Evolutionary conservation across 2,329 filamentous ascomycete species (phyloP).

Genomic region (Talaromyces sp.): DNA sequence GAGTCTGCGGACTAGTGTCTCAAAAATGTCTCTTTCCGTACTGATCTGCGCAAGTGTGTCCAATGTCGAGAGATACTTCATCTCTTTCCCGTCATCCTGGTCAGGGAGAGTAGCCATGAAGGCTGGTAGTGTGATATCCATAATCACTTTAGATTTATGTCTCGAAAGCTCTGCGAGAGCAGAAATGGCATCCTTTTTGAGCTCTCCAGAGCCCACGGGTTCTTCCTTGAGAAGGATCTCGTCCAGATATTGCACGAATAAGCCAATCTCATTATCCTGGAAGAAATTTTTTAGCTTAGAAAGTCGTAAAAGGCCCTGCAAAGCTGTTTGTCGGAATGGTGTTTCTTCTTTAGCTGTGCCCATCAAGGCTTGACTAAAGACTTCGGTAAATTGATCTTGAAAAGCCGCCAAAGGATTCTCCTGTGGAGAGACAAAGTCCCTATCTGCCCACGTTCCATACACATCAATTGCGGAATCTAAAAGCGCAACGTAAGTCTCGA

Average conservation of each 20-base stretch:
- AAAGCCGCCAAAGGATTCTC: constrained; percentile 45
- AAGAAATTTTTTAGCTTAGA: constrained; percentile 45
- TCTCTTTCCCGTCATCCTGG: constrained; percentile 41
- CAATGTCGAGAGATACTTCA: constrained; percentile 52
- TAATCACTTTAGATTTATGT: constrained; percentile 58
- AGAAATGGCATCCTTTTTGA: constrained; percentile 56
- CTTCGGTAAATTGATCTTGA: constrained; percentile 49
- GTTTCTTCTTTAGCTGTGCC: constrained; percentile 48
- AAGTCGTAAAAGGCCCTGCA: constrained; percentile 45
- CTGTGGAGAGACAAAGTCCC: constrained; percentile 29
- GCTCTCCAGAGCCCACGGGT: constrained; percentile 51
- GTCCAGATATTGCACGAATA: constrained; percentile 55
- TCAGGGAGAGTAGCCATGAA: constrained; percentile 63
- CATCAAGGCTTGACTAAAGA: constrained; percentile 54
- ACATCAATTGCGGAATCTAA: constrained; percentile 55
- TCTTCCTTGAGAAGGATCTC: constrained; percentile 59
- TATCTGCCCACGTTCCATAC: constrained; percentile 52
- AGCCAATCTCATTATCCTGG: constrained; percentile 48
- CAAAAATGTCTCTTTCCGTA: constrained; percentile 58
- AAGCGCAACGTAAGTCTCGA: constrained; percentile 57
- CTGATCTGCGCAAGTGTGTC: constrained; percentile 63
- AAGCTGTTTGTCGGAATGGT: constrained; percentile 46
- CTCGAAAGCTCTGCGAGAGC: constrained; percentile 59
- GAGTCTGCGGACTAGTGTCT: constrained; percentile 58
- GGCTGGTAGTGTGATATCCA: constrained; percentile 61